Percentiles rank a stretch among this genome's conserved stretches.
Conservation (phyloP, 305 asterid species). For the Coffea humblotiana region DNA sequence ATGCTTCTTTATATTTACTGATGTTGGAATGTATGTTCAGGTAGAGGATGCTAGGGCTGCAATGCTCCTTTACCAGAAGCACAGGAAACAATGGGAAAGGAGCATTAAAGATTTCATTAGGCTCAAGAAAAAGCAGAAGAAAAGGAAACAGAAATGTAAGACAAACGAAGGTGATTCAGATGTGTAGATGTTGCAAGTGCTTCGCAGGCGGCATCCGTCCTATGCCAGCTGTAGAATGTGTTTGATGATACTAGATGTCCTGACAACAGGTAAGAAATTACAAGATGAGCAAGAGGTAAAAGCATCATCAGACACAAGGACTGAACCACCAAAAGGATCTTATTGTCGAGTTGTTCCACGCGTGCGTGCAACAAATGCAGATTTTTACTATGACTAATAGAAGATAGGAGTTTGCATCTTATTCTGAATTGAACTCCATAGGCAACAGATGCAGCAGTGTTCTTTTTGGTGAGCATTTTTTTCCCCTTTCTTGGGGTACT, state of each 20-base stretch:
- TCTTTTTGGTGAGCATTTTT: neutral
- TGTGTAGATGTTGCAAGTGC: slow-evolving; percentile 6
- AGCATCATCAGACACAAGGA: neutral
- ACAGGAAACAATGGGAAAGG: slow-evolving; percentile 72
- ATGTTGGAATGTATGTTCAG: slow-evolving; percentile 32
- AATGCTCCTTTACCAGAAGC: slow-evolving; percentile 72
- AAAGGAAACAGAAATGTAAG: slow-evolving; percentile 52
- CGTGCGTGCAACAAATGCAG: neutral
- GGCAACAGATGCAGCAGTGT: neutral
- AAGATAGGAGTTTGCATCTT: neutral
- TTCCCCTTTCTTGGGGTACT: no score
- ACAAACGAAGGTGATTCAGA: slow-evolving; percentile 15
- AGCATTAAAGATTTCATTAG: slow-evolving; percentile 57
- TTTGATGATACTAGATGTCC: neutral
- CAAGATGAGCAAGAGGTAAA: neutral
- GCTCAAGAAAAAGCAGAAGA: slow-evolving; percentile 61
- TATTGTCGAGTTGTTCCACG: no score
- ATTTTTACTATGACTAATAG: neutral
- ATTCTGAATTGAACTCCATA: neutral
- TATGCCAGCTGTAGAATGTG: neutral
- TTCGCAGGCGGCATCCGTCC: neutral
- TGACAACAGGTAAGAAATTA: neutral
- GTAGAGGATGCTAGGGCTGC: slow-evolving; percentile 93
- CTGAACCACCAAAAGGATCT: no score
- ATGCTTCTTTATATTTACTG: neutral